Percentiles rank a stretch among this genome's conserved stretches.
These are phyloP conservation scores for Nitzschia sp. DNA, from an alignment of 108 stramenopile species.

Conservation along the genomic window DNA sequence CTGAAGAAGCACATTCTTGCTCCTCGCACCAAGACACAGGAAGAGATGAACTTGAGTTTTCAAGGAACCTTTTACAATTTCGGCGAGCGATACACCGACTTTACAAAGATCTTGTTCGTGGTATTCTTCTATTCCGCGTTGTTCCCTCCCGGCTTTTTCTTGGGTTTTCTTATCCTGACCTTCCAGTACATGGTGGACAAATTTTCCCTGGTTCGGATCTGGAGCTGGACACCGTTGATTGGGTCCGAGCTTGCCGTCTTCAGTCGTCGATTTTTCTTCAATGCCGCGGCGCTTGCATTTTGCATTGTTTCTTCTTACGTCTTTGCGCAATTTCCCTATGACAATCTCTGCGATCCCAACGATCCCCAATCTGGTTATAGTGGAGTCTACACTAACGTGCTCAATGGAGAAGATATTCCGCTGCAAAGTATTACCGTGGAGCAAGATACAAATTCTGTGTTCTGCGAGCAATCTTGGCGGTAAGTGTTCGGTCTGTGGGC, in stretches of 20 bases:
- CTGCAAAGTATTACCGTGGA: conserved; percentile 22
- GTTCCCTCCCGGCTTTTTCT: conserved; percentile 63
- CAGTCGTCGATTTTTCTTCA: conserved; percentile 66
- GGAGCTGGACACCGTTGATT: conserved; percentile 54
- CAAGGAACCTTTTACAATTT: conserved; percentile 68
- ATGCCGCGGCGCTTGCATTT: conserved; percentile 46
- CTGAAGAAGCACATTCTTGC: conserved; percentile 68
- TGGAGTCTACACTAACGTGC: conserved; percentile 11
- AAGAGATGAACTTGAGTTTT: conserved; percentile 64
- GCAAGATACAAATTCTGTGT: conserved; percentile 28
- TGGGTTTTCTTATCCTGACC: conserved; percentile 57
- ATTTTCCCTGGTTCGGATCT: conserved; percentile 67
- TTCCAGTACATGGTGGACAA: conserved; percentile 61
- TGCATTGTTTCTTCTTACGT: conserved; percentile 47
- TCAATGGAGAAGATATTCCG: not conserved
- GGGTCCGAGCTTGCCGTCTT: conserved; percentile 59
- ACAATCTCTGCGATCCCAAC: conserved; percentile 54
- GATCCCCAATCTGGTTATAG: not conserved
- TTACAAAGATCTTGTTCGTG: conserved; percentile 77
- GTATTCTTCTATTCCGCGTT: conserved; percentile 76
- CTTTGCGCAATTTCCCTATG: conserved; percentile 64
- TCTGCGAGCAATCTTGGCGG: conserved; percentile 46
- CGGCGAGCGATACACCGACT: conserved; percentile 72
- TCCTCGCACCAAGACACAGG: conserved; percentile 62
- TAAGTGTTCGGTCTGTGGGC: not conserved